phyloP scores from a whole-genome alignment of 2,329 filamentous ascomycete species.

The Calonectria montana region DNA sequence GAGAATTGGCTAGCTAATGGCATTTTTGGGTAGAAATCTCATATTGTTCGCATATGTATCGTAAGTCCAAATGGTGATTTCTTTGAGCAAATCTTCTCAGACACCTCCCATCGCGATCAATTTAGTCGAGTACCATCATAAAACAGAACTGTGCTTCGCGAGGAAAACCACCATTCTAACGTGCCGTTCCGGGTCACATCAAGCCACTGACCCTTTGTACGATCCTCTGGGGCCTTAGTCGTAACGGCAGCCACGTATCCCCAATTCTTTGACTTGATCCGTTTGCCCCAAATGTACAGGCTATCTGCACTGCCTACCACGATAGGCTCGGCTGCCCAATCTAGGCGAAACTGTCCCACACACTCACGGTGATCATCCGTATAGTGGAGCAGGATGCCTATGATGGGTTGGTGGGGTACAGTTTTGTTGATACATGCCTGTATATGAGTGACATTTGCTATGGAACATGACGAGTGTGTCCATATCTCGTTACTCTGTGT shows the following conservation, averaged over 20 bases:
- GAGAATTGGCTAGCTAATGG: no score
- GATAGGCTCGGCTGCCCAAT: conserved; percentile 9
- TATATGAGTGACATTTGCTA: not conserved
- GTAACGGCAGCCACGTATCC: conserved; percentile 7
- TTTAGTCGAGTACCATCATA: conserved; percentile 7
- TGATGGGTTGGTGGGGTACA: not conserved
- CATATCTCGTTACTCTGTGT: conserved; percentile 3
- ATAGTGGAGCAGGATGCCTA: conserved; percentile 23
- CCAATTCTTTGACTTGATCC: conserved; percentile 3
- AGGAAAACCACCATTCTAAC: conserved; percentile 20
- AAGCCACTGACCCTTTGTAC: conserved; percentile 1
- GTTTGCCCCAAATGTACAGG: conserved; percentile 20
- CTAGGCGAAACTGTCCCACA: conserved; percentile 19
- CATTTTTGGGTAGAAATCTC: no score
- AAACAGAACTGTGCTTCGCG: conserved; percentile 7
- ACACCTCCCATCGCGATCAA: not conserved
- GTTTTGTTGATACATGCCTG: conserved; percentile 7
- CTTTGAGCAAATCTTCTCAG: not conserved
- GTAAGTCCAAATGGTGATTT: no score
- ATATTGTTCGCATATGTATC: no score
- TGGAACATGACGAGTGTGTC: conserved; percentile 12
- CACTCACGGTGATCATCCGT: conserved; percentile 18
- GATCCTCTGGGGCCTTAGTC: not conserved
- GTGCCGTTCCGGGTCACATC: conserved; percentile 3
- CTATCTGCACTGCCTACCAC: conserved; percentile 1